Base-by-base conservation (phyloP, 495 filamentous ascomycete species). In the Penicillium odoratum region DNA sequence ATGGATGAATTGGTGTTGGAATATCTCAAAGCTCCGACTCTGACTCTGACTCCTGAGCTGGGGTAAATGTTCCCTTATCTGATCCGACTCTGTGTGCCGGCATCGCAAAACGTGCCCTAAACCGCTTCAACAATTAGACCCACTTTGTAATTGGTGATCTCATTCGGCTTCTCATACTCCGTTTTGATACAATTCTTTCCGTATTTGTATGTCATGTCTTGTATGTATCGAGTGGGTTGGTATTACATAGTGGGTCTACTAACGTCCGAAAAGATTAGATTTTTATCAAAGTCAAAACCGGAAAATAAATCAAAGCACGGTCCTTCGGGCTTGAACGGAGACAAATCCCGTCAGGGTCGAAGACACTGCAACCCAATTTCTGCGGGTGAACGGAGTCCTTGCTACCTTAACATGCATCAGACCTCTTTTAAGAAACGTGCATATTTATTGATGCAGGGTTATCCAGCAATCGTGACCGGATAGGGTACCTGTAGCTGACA, bases 81-180 rank as follows among this genome's bases (percentile, higher is more conserved):
- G 56, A 58, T 58, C 56, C n/a, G 40, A 48, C 44, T 40, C 16
- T 51, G 5, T 51, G 48, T 51, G 48, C 31, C 46, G 46, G 46
- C 26, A 48, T 18, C 46, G 46, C 46, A 31, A 48, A 11, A 7
- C 31, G 13, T 48, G 46, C 46, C 46, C 46, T 48, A 48, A 38
- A 36, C 34, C 48, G n/a, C 38, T 40, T 36, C 15, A 9, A 21
- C 16, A 25, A 25, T 15, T 25, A 16, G 33, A 38, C 48, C 48
- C 48, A 51, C 48, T 40, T 50, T 6, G 7, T 9, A 36, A 25
- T 21, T 2, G 21, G 21, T 50, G 29, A 50, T 50, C 48, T 36
- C 29, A 50, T 40, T 36, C 48, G 34, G 48, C 16, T 36, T 21
- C 31, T 36, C 31, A 16, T 36, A 10, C 33, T 36, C 33, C 9